Evolutionary conservation across 1,284 basidiomycete genomes (phyloP).

Genomic region (Trichosporon coremiiforme): DNA sequence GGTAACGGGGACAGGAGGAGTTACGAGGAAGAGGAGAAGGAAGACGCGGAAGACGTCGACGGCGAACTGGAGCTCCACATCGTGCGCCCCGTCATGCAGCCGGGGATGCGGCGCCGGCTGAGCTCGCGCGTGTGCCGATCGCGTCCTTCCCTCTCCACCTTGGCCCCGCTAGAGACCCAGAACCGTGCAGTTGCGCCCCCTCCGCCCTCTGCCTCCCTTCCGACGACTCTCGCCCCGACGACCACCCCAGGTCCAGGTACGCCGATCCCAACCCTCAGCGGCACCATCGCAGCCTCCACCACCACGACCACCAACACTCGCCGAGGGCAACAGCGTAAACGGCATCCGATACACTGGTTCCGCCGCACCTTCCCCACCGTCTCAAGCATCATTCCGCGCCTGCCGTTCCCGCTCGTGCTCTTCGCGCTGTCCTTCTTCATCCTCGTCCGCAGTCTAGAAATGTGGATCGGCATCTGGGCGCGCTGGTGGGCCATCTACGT

Average conservation of each 20-base stretch:
- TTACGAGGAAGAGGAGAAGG: conserved; percentile 11
- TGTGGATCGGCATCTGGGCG: conserved; percentile 86
- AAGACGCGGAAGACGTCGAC: conserved; percentile 22
- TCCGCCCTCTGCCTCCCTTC: conserved; percentile 3
- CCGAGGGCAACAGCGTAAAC: not conserved
- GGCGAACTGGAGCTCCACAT: not conserved
- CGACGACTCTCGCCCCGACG: too few species aligned
- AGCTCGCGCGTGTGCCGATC: not conserved
- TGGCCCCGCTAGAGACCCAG: conserved; percentile 32
- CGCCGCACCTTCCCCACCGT: conserved; percentile 69
- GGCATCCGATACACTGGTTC: conserved; percentile 33
- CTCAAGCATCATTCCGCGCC: conserved; percentile 66
- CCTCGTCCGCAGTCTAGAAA: conserved; percentile 79
- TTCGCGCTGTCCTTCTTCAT: conserved; percentile 97
- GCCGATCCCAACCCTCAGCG: not conserved
- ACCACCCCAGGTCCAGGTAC: not conserved
- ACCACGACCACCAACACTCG: conserved; percentile 15
- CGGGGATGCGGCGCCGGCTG: not conserved
- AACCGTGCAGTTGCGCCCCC: too few species aligned
- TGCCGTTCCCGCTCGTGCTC: conserved; percentile 64
- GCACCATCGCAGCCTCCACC: not conserved
- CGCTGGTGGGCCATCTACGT: conserved; percentile 66
- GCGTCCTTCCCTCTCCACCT: conserved; percentile 9
- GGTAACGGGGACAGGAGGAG: not conserved
- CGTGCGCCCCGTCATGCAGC: not conserved